A percentile compares a stretch with the other conserved stretches of the same genome.
These are phyloP conservation scores for Metschnikowia anglica DNA, from an alignment of 805 yeast genomes.

Conservation along the genomic window DNA sequence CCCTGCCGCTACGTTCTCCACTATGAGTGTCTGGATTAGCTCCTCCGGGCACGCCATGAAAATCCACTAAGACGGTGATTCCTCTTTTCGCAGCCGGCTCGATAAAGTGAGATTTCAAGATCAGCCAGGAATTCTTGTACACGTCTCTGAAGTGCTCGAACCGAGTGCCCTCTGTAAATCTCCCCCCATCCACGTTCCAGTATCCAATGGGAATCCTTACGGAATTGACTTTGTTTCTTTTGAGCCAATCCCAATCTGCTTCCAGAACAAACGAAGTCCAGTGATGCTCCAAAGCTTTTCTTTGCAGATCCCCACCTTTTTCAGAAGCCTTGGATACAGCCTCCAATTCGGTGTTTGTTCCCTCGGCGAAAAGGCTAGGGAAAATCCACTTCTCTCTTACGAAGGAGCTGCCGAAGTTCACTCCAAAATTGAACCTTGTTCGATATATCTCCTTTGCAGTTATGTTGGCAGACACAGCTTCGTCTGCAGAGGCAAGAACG, in stretches of 20 bases:
- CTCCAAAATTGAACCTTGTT: constrained; percentile 73
- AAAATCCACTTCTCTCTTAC: constrained; percentile 79
- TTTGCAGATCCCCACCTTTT: constrained; percentile 51
- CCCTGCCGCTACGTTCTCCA: constrained; percentile 58
- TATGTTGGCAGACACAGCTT: constrained; percentile 39
- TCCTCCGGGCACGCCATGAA: constrained; percentile 91
- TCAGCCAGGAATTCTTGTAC: constrained; percentile 71
- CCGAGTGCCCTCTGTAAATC: constrained; percentile 56
- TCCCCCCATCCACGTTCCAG: constrained; percentile 74
- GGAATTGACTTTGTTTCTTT: constrained; percentile 65
- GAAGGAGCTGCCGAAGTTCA: constrained; percentile 79
- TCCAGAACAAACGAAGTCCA: constrained; percentile 63
- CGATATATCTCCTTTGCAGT: constrained; percentile 51
- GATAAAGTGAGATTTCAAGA: constrained; percentile 52
- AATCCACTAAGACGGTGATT: constrained; percentile 77
- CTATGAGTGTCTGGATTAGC: constrained; percentile 86
- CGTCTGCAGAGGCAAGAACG: constrained; percentile 9
- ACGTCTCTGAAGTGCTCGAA: constrained; percentile 55
- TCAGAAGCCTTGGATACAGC: constrained; percentile 57
- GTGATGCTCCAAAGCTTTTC: constrained; percentile 54
- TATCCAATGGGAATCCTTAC: constrained; percentile 88
- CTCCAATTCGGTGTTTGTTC: constrained; percentile 67
- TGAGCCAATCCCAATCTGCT: constrained; percentile 79
- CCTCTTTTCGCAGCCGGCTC: constrained; percentile 56
- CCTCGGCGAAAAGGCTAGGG: constrained; percentile 56